Evolutionary conservation across 257 asterid genomes (phyloP), one percentile per base, ranked within the genome.

Genomic region (Petunia axillaris): DNA sequence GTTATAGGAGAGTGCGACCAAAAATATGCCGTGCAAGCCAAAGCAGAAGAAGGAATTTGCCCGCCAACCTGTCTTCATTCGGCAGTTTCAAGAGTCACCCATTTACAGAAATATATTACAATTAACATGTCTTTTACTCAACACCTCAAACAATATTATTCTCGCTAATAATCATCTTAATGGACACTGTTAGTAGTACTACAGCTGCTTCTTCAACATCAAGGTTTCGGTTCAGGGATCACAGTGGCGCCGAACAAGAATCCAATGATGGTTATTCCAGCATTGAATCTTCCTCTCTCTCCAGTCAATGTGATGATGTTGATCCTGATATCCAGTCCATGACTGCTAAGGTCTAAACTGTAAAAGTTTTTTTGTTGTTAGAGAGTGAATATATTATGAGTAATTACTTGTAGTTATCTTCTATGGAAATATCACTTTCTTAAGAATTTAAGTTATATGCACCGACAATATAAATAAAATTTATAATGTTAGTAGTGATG

Each of bases 341-440:
- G 94, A 93, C 97, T 64, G 97, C 96, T 37, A 86, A 90, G 98
- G 98, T 91, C 43, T 38, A 4, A 8, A 73, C 78, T 48, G 59
- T 44, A 48, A 5, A 48, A 1, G 25, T 25, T 25, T 73, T 73
- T 15, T 41, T 2, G 25, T 15, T 73, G 62, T 6, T 48, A 39
- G 46, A 14, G 78, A n/a, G 25, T 4, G 0, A 10, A 75, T 4
- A 36, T 65, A 62, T 43, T 58, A 58, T 0, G 1, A n/a, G 16
- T 44, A 41, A 0, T 53, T 65, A 52, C 2, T 41, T 79, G 53
- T 5, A 25, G 25, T 25, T 25, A 25, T 25, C 25, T 25, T 25
- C 25, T 25, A 25, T 25, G 25, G 25, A 25, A 16, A 25, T n/a
- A 11, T 60, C 43, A 62, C 36, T 35, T 36, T 1, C 67, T 35